Base-by-base conservation (phyloP, 1,139 yeast species). In the Suhomyces atakaporum region DNA sequence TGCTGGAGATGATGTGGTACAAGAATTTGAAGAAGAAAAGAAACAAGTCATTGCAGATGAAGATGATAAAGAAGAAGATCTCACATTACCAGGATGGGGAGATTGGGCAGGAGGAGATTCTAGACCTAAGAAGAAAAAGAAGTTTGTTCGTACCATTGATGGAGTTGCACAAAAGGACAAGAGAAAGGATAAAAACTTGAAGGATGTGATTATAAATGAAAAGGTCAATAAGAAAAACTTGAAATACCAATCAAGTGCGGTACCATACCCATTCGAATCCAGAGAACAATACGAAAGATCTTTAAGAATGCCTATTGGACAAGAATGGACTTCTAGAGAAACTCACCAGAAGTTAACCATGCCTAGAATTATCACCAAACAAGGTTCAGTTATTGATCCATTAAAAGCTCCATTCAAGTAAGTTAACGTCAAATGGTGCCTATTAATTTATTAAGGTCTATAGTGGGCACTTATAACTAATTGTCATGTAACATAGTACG, bases 51-150 rank as follows among this genome's bases (percentile, higher is more conserved):
- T 75, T 5, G 75, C 67, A 35, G 92, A 84, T 31, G 97, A 92
- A 61, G 97, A 80, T 42, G 97, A 92, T 59, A 75, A 87, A 56
- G 89, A 83, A 51, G 83, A 84, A 43, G 96, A 90, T 56, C 64
- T 83, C 35, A 84, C 96, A 0, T 63, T 90, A 34, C 97, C 97
- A 3, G 98, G 98, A 2, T 92, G 98, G 97, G 92, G 92, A 32
- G 84, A 77, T 40, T 85, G 94, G 92, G 81, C 84, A 3, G 83
- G 84, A 26, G 82, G 78, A 12, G 75, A 72, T n/a, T 59, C 54
- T 9, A 55, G 60, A 16, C 68, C 65, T 30, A 71, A 72, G 38
- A 72, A 73, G 39, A 80, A 81, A 62, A 71, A 75, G 51, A 83
- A 81, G 58, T 72, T 84, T 41, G 73, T 83, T 13, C 76, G 82